These are phyloP conservation scores for Penicillium paneum DNA, from an alignment of 2,329 filamentous ascomycete species.

Conservation along the genomic window DNA sequence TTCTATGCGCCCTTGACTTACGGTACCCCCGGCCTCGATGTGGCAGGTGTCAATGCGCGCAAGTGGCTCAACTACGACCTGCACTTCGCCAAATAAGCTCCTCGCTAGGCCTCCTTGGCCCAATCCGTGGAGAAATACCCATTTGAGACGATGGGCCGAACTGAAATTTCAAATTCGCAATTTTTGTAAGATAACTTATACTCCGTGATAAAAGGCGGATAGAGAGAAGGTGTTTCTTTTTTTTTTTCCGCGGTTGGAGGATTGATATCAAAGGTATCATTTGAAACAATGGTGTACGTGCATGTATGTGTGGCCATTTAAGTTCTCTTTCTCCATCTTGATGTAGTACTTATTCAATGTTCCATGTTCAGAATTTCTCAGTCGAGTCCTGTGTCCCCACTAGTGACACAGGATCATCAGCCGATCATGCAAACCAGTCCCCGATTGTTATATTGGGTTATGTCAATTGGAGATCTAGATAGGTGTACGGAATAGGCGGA, in stretches of 20 bases:
- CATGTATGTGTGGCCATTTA: neutral
- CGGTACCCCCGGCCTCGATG: conserved; percentile 80
- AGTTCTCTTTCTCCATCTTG: neutral
- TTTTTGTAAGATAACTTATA: conserved; percentile 17
- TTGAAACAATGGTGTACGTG: neutral
- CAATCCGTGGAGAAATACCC: neutral
- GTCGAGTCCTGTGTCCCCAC: conserved; percentile 16
- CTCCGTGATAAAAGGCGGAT: conserved; percentile 7
- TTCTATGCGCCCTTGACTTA: conserved; percentile 96
- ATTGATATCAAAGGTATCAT: neutral
- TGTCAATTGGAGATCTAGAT: neutral
- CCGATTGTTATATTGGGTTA: neutral
- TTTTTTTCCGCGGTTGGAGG: neutral
- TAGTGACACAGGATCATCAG: neutral
- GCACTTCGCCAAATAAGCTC: conserved; percentile 88
- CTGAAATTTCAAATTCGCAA: conserved; percentile 2
- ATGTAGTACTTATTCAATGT: conserved; percentile 2
- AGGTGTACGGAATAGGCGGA: neutral
- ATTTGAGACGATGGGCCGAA: neutral
- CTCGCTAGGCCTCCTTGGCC: neutral
- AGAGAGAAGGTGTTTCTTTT: neutral
- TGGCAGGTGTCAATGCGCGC: conserved; percentile 72
- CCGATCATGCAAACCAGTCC: neutral
- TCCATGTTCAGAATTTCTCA: neutral
- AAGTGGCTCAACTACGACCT: conserved; percentile 98